Conservation (phyloP, 2,329 filamentous ascomycete genomes). For the Fusarium drepaniforme region DNA sequence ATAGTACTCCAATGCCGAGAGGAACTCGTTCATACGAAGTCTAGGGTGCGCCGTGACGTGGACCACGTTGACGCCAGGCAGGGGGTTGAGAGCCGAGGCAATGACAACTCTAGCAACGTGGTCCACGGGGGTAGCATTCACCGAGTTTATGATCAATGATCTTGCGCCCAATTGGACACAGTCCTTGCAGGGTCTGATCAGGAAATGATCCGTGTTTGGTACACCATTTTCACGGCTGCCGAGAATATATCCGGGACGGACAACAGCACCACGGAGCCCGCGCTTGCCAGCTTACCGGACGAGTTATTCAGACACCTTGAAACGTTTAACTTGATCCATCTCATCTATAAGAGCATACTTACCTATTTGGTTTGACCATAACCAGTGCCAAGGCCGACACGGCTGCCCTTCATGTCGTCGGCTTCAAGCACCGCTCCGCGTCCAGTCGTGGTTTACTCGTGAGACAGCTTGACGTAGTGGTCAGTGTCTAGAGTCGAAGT, state of each 20-base stretch:
- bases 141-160: constrained; percentile 84
- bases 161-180: constrained; percentile 82
- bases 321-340: background rate
- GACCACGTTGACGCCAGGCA: constrained; percentile 68
- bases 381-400: constrained; percentile 82
- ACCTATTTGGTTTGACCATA: constrained; percentile 96
- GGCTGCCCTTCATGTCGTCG: constrained; percentile 83
- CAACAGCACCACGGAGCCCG: constrained; percentile 82
- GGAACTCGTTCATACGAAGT: constrained; percentile 82
- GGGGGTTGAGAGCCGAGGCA: constrained; percentile 73
- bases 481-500: constrained; percentile 83
- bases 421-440: constrained; percentile 77
- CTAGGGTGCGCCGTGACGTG: constrained; percentile 87
- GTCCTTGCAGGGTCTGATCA: constrained; percentile 87
- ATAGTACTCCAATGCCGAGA: constrained; percentile 76
- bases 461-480: constrained; percentile 81
- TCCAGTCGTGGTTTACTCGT: constrained; percentile 61
- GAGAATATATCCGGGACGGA: constrained; percentile 88
- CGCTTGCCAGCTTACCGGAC: constrained; percentile 82
- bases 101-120: constrained; percentile 85
- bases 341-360: constrained; percentile 45
- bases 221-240: constrained; percentile 78
- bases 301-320: constrained; percentile 65
- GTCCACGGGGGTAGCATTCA: constrained; percentile 89
- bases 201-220: constrained; percentile 88